Base-by-base conservation (phyloP, 2,329 filamentous ascomycete species). In the Rutstroemia sp. region DNA sequence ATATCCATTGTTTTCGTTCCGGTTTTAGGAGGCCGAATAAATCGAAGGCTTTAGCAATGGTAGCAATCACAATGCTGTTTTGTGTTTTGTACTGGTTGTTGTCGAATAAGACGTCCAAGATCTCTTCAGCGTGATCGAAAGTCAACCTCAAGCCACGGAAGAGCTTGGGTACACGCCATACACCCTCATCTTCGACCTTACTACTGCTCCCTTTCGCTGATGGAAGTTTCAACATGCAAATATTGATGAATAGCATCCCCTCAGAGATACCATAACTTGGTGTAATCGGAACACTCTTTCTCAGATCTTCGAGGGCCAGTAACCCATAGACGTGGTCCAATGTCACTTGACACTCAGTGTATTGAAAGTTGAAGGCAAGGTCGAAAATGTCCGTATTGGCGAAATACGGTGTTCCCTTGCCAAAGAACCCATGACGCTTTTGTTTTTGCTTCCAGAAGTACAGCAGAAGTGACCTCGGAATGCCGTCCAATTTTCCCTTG, bases 191-290 rank as follows among this genome's bases (percentile, higher is more conserved):
- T 4, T 34, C 21, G 27, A 51, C 27, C 48, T 51, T 38, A 19
- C 27, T 38, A n/a, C 30, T 27, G 23, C 40, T 46, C 10, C 27
- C 25, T 12, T 2, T n/a, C 36, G 21, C 25, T 46, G 14, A 16
- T 21, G 27, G 25, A 47, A 54, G 51, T 54, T 54, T 54, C 40
- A 54, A 38, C n/a, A 54, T 39, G 40, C 51, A 54, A 14, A 54
- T 47, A 2, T 54, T 44, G 14, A 54, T 34, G 16, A 54, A 54
- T 3, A 54, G 23, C 8, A 30, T 54, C 25, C 36, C 27, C 23
- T 40, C 42, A 23, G 51, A 46, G 14, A 30, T 34, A 8, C 23
- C 14, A 44, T 54, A 54, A 10, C 7, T 36, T 46, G 51, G 51
- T 46, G 39, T 47, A 23, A 54, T 54, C n/a, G 40, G 19, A 30